Evolutionary conservation across 495 filamentous ascomycete species (phyloP).

Genomic region (Aspergillus affinis): DNA sequence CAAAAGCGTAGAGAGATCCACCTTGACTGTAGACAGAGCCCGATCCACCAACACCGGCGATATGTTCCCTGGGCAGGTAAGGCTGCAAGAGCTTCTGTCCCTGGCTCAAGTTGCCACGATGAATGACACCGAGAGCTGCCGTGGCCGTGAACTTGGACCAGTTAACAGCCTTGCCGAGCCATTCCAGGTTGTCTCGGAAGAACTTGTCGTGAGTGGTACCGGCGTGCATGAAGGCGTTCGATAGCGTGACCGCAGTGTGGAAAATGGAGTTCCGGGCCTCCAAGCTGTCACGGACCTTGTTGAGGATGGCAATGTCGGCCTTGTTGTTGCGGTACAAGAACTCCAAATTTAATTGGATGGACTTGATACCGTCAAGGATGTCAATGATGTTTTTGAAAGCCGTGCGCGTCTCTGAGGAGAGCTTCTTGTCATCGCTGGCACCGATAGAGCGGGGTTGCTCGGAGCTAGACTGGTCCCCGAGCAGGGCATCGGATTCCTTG

Average conservation of each 20-base stretch:
- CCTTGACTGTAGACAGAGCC: conserved; percentile 95
- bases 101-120: conserved; percentile 89
- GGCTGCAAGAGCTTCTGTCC: conserved; percentile 91
- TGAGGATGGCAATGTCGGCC: conserved; percentile 82
- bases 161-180: conserved; percentile 98
- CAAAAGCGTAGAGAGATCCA: conserved; percentile 91
- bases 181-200: conserved; percentile 95
- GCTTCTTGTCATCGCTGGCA: conserved; percentile 44
- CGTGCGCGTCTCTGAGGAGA: conserved; percentile 48
- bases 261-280: conserved; percentile 98
- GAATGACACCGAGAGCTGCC: conserved; percentile 93
- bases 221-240: conserved; percentile 99
- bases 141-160: conserved; percentile 99
- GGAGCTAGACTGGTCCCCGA: conserved; percentile 45
- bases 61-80: conserved; percentile 77
- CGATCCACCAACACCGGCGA: conserved; percentile 57
- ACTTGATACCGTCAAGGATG: conserved; percentile 87
- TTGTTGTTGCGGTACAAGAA: conserved; percentile 95
- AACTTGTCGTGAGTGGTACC: conserved; percentile 97
- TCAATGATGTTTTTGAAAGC: conserved; percentile 77
- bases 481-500: conserved; percentile 53
- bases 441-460: conserved; percentile 34
- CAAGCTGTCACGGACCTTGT: conserved; percentile 92
- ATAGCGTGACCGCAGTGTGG: conserved; percentile 93
- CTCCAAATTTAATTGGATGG: conserved; percentile 89